Evolutionary conservation across 2,329 filamentous ascomycete genomes (phyloP).

Genomic region (Monilinia aucupariae): DNA sequence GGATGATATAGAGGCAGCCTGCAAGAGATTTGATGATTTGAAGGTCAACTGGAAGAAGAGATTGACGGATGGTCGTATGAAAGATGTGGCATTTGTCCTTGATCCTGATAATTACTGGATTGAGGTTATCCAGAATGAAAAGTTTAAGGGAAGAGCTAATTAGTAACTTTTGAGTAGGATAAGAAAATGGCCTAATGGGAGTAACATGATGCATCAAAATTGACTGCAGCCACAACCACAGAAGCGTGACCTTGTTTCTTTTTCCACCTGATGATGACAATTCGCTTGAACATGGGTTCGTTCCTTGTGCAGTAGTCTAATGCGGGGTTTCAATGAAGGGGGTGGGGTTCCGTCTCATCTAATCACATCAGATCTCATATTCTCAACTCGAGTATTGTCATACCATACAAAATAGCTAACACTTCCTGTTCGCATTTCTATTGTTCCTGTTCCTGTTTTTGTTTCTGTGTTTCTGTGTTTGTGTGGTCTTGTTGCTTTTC

Average conservation of each 20-base stretch:
- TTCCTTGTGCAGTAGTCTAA: conserved; percentile 12
- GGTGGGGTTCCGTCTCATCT: conserved; percentile 1
- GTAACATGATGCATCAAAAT: neutral
- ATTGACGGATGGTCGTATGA: conserved; percentile 87
- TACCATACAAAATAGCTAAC: neutral
- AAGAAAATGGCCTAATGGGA: neutral
- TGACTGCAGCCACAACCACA: neutral
- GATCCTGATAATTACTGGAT: conserved; percentile 85
- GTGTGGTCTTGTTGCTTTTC: neutral
- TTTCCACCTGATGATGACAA: neutral
- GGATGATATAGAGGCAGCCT: conserved; percentile 84
- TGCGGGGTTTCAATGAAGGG: conserved; percentile 10
- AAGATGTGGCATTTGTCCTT: conserved; percentile 85
- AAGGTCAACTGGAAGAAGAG: conserved; percentile 92
- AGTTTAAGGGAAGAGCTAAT: conserved; percentile 42
- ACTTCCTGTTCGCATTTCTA: neutral
- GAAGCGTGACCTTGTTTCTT: neutral
- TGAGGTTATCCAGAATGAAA: conserved; percentile 73
- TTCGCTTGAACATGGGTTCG: neutral
- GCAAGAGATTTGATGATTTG: conserved; percentile 75
- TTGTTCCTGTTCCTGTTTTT: neutral
- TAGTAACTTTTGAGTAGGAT: conserved; percentile 21
- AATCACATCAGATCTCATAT: neutral
- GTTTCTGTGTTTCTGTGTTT: neutral
- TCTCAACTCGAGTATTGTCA: neutral